Conservation (phyloP, 2,329 filamentous ascomycete species). For the Hyphodiscus sp. region DNA sequence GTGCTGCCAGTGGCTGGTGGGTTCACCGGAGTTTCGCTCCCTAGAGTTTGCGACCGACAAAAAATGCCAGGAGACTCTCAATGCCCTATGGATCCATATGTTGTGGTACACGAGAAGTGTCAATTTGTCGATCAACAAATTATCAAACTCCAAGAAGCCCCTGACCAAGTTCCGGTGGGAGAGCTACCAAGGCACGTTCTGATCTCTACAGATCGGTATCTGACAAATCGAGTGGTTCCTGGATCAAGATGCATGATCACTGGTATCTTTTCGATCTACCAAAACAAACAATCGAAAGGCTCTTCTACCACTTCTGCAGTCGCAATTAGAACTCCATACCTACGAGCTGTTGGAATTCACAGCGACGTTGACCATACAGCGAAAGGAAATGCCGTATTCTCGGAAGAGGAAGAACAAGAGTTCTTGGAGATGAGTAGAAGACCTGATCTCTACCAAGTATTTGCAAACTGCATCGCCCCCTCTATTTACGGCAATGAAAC, state of each 20-base stretch:
- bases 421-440: conserved; percentile 85
- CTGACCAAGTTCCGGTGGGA: conserved; percentile 94
- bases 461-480: conserved; percentile 88
- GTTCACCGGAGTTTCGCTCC: conserved; percentile 80
- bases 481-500: conserved; percentile 95
- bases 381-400: conserved; percentile 77
- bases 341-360: conserved; percentile 87
- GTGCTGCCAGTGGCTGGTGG: conserved; percentile 71
- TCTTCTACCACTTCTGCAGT: conserved; percentile 71
- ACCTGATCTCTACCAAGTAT: conserved; percentile 85
- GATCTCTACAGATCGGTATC: conserved; percentile 90
- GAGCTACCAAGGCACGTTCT: conserved; percentile 92
- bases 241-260: conserved; percentile 92
- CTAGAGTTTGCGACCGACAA: conserved; percentile 65
- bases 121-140: conserved; percentile 97
- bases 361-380: conserved; percentile 84
- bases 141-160: conserved; percentile 94
- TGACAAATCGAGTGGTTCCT: conserved; percentile 92
- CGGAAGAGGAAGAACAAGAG: conserved; percentile 95
- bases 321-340: conserved; percentile 90
- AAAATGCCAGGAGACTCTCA: conserved; percentile 64
- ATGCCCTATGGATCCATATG: conserved; percentile 92
- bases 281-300: conserved; percentile 80
- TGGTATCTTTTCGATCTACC: conserved; percentile 97
- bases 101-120: conserved; percentile 89